phyloP scores from a whole-genome alignment of 345 rosid species.

The Brassica carinata region DNA sequence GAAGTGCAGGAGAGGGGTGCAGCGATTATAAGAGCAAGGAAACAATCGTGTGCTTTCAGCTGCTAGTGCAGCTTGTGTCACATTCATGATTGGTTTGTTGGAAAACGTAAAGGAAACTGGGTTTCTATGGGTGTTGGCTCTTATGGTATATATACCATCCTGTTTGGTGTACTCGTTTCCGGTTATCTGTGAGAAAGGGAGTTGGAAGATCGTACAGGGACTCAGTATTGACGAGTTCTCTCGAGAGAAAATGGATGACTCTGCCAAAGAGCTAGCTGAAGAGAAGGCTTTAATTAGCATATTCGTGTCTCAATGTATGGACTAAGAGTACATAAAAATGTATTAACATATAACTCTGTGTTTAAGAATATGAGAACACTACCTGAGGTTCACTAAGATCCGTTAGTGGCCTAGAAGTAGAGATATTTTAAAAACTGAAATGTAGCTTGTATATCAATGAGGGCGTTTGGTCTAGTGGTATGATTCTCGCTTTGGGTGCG shows the following conservation, averaged over 20 bases:
- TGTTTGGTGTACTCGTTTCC: constrained; percentile 86
- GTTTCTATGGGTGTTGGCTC: constrained; percentile 97
- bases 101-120: constrained; percentile 85
- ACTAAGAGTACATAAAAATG: constrained; percentile 11
- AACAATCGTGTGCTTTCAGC: constrained; percentile 78
- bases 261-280: constrained; percentile 71
- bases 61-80: constrained; percentile 89
- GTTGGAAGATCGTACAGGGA: constrained; percentile 76
- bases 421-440: too few relatives aligned
- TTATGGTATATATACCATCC: constrained; percentile 53
- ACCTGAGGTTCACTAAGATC: constrained; percentile 22
- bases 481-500: constrained; percentile 91
- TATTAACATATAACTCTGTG: constrained; percentile 26
- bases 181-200: constrained; percentile 71
- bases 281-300: constrained; percentile 64
- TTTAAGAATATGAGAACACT: constrained; percentile 1
- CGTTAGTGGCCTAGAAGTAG: too few relatives aligned
- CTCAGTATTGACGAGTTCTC: constrained; percentile 69
- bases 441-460: too few relatives aligned
- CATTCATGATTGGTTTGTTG: constrained; percentile 78
- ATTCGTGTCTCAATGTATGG: constrained; percentile 51
- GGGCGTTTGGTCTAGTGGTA: constrained; percentile 93
- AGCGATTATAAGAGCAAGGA: constrained; percentile 63
- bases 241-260: constrained; percentile 73
- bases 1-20: constrained; percentile 76